Evolutionary conservation across 1,139 yeast genomes (phyloP).

Genomic region (Lodderomyces parapsilosis): DNA sequence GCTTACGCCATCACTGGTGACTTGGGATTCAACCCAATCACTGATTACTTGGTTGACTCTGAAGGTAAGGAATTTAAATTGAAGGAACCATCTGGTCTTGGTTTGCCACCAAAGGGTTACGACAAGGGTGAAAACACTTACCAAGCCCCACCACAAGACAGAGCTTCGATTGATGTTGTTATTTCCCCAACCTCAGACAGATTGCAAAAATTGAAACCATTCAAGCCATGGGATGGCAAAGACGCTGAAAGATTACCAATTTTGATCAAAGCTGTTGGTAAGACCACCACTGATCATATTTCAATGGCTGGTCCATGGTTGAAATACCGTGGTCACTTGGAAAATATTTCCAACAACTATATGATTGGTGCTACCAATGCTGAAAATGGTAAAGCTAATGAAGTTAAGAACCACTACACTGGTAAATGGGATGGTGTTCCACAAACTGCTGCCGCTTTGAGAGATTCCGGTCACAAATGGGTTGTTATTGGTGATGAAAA

Average conservation of each 20-base stretch:
- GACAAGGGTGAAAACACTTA: constrained; percentile 94
- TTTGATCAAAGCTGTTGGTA: constrained; percentile 94
- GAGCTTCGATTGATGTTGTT: constrained; percentile 69
- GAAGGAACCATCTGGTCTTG: constrained; percentile 86
- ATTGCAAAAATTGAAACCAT: constrained; percentile 51
- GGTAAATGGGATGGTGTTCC: constrained; percentile 96
- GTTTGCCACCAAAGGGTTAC: constrained; percentile 91
- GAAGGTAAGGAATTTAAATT: constrained; percentile 96
- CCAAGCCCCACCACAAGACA: constrained; percentile 95
- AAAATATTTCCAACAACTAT: constrained; percentile 97
- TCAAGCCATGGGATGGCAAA: constrained; percentile 87
- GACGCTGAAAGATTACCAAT: constrained; percentile 89
- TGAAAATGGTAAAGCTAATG: constrained; percentile 94
- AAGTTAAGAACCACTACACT: constrained; percentile 83
- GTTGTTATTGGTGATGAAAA: constrained; percentile 99
- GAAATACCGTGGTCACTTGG: constrained; percentile 99
- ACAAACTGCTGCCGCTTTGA: constrained; percentile 92
- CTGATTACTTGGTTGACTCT: constrained; percentile 90
- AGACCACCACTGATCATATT: constrained; percentile 98
- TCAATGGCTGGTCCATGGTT: constrained; percentile 99
- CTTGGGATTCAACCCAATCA: constrained; percentile 96
- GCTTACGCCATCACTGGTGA: constrained; percentile 98
- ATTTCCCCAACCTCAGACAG: constrained; percentile 79
- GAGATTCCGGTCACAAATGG: constrained; percentile 91
- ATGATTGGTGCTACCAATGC: constrained; percentile 99